phyloP scores from a whole-genome alignment of 306 rosid genomes.

The Cucurbita argyrosperma region DNA sequence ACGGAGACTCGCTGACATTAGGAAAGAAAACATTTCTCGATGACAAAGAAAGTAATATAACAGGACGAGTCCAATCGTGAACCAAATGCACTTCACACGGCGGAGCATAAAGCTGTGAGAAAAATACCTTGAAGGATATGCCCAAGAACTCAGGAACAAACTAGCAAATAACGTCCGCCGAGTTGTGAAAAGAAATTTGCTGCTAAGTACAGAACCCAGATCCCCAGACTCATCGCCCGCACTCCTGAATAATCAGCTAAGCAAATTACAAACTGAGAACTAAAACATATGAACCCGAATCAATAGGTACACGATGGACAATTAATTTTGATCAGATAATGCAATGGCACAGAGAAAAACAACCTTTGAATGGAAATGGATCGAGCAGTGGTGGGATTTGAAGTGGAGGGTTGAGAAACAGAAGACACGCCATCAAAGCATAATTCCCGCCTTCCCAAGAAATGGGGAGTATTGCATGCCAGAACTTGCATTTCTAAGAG shows the following conservation, averaged over 20 bases:
- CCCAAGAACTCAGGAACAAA: slow-evolving; percentile 41
- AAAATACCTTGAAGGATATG: slow-evolving; percentile 79
- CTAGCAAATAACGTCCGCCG: slow-evolving; percentile 58
- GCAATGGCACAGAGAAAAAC: not conserved
- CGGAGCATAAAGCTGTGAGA: slow-evolving; percentile 30
- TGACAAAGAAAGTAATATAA: not conserved
- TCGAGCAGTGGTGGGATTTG: slow-evolving; percentile 18
- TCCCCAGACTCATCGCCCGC: slow-evolving; percentile 29
- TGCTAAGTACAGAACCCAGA: slow-evolving; percentile 16
- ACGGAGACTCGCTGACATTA: too few species aligned
- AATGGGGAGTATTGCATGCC: slow-evolving; percentile 40
- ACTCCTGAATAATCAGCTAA: slow-evolving; percentile 16
- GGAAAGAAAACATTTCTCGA: not conserved
- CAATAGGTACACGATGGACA: not conserved
- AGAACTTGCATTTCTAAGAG: slow-evolving; percentile 36
- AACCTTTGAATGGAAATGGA: slow-evolving; percentile 47
- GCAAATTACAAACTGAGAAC: not conserved
- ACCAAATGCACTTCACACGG: not conserved
- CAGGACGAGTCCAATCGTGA: not conserved
- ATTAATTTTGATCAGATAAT: not conserved
- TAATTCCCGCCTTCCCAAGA: slow-evolving; percentile 39
- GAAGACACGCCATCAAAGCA: slow-evolving; percentile 59
- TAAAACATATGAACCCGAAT: not conserved
- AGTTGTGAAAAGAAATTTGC: slow-evolving; percentile 24
- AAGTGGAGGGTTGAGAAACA: slow-evolving; percentile 23